phyloP scores from a whole-genome alignment of 768 basidiomycete species.

The Pisolithus tinctorius region DNA sequence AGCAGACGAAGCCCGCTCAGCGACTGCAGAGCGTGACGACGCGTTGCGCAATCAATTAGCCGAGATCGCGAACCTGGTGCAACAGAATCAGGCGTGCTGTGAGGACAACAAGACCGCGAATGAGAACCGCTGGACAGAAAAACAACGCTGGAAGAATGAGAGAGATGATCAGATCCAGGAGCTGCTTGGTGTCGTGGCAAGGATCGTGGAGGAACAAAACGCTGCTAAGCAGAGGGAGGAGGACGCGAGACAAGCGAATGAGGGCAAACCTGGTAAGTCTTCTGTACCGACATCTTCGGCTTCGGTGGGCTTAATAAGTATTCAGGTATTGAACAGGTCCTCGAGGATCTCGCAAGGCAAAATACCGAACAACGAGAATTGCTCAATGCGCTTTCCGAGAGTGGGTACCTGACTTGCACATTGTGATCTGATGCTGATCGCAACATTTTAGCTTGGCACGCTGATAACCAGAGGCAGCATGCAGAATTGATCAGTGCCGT shows the following conservation, averaged over 20 bases:
- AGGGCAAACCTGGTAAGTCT: slow-evolving; percentile 49
- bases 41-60: slow-evolving; percentile 51
- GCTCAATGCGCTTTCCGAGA: slow-evolving; percentile 47
- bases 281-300: neutral
- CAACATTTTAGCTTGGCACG: slow-evolving; percentile 51
- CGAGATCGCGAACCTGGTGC: slow-evolving; percentile 69
- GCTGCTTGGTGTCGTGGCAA: slow-evolving; percentile 54
- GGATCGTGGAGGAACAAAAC: slow-evolving; percentile 50
- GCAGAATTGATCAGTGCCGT: slow-evolving; percentile 63
- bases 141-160: slow-evolving; percentile 47
- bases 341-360: slow-evolving; percentile 53
- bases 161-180: slow-evolving; percentile 54
- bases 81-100: slow-evolving; percentile 56
- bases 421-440: slow-evolving; percentile 4
- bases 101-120: slow-evolving; percentile 52
- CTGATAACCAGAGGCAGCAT: slow-evolving; percentile 59
- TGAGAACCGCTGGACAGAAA: slow-evolving; percentile 61
- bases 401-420: slow-evolving; percentile 30
- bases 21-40: slow-evolving; percentile 54
- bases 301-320: slow-evolving; percentile 9
- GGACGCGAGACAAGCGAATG: slow-evolving; percentile 46
- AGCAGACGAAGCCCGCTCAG: slow-evolving; percentile 59
- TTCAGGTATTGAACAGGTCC: slow-evolving; percentile 51
- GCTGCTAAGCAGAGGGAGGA: slow-evolving; percentile 45
- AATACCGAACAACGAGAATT: slow-evolving; percentile 54